phyloP scores from a whole-genome alignment of 2,329 filamentous ascomycete species.

The Colletotrichum lentis region DNA sequence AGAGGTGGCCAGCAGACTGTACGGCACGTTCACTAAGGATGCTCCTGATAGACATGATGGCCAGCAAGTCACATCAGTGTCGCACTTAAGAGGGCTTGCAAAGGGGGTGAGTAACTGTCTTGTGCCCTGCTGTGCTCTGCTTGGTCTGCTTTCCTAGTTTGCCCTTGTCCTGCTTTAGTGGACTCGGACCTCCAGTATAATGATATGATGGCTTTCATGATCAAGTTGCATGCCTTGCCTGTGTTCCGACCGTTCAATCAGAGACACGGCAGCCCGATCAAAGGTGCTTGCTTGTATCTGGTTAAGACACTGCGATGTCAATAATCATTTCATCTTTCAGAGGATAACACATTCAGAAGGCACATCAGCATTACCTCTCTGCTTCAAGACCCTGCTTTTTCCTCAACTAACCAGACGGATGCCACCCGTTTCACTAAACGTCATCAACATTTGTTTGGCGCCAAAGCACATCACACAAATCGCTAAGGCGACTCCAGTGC shows the following conservation, averaged over 20 bases:
- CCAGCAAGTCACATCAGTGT: background rate
- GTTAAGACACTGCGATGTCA: no score
- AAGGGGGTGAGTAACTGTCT: background rate
- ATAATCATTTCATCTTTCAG: no score
- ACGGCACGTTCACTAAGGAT: background rate
- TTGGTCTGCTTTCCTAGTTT: background rate
- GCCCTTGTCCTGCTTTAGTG: conserved; percentile 15
- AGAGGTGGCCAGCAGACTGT: background rate
- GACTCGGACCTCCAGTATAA: conserved; percentile 24
- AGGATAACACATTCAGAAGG: no score
- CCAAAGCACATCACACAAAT: background rate
- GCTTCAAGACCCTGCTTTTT: background rate
- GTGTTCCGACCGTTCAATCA: background rate
- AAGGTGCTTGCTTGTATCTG: background rate
- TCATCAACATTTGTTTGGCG: background rate
- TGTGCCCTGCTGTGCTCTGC: background rate
- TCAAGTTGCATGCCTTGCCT: background rate
- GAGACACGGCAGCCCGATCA: background rate
- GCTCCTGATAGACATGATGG: background rate
- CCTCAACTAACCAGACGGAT: background rate
- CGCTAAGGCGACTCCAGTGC: background rate
- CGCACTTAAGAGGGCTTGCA: background rate
- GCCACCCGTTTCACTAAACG: background rate
- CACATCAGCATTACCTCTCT: no score
- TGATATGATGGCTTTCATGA: conserved; percentile 32